Conservation (phyloP, 2,329 filamentous ascomycete genomes). For the Fusarium phyllophilum region DNA sequence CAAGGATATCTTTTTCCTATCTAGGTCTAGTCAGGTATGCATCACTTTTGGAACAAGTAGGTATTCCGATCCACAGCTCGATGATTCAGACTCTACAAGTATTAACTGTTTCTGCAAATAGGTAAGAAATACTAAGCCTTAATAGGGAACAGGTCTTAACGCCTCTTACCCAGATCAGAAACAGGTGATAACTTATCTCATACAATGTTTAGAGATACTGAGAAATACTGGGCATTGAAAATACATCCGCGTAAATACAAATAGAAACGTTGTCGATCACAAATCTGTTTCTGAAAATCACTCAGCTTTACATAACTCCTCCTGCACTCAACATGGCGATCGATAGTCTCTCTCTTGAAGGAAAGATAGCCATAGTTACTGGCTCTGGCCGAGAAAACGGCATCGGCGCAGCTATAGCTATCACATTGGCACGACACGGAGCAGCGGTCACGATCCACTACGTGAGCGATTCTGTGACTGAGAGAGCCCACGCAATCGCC, state of each 20-base stretch:
- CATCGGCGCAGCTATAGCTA: not conserved
- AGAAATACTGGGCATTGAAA: not conserved
- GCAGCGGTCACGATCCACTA: not conserved
- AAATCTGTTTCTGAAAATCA: not conserved
- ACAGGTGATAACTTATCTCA: not conserved
- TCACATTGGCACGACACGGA: not conserved
- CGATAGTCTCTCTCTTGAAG: not conserved
- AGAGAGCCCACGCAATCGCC: not conserved
- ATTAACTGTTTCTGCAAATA: not conserved
- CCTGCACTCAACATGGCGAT: rapidly evolving
- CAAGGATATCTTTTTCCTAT: not conserved
- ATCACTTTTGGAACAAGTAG: not conserved
- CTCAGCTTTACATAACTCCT: rapidly evolving
- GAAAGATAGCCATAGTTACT: not conserved
- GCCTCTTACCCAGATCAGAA: not conserved
- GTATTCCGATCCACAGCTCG: not conserved
- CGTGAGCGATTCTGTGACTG: not conserved
- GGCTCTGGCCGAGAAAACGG: not conserved
- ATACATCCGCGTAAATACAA: not conserved
- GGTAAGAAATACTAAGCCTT: not conserved
- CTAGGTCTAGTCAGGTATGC: rapidly evolving
- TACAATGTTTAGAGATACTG: not conserved
- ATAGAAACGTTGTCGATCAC: not conserved
- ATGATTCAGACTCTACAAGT: not conserved
- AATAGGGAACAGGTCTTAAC: not conserved